Conservation (phyloP, 495 filamentous ascomycete species). For the Tuber brumale region DNA sequence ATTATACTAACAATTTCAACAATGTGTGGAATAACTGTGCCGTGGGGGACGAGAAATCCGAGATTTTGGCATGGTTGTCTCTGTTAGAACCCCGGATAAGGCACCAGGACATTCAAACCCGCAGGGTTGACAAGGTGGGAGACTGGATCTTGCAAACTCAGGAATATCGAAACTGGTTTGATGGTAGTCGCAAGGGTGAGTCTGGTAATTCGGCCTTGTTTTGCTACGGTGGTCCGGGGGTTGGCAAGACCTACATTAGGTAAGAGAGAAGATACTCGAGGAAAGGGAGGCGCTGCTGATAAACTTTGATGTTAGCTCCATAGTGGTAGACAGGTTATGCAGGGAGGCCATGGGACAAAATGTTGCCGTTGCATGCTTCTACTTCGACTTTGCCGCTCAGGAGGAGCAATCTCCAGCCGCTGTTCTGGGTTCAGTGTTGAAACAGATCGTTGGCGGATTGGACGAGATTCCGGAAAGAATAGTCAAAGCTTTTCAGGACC, state of each 20-base stretch:
- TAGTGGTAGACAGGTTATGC: background rate
- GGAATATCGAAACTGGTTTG: background rate
- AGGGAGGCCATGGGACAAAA: background rate
- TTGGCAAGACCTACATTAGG: no score
- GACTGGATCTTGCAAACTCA: background rate
- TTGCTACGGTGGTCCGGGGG: no score
- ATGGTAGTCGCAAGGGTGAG: no score
- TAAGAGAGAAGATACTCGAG: no score
- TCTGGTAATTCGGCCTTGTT: no score
- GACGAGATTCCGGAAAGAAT: background rate
- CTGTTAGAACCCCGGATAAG: no score
- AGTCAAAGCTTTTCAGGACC: background rate
- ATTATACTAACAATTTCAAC: no score
- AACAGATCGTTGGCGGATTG: background rate
- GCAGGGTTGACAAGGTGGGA: background rate
- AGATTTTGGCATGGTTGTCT: no score
- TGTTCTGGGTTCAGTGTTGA: background rate
- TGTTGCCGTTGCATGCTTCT: background rate
- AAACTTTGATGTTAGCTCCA: background rate
- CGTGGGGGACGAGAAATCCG: no score
- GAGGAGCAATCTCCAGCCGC: background rate
- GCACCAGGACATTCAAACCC: background rate
- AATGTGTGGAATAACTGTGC: no score
- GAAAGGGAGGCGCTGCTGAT: no score
- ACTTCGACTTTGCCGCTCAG: background rate